Evolutionary conservation across 2,329 filamentous ascomycete genomes (phyloP), one percentile per base, ranked within the genome.

Genomic region (Aschersonia sp.): DNA sequence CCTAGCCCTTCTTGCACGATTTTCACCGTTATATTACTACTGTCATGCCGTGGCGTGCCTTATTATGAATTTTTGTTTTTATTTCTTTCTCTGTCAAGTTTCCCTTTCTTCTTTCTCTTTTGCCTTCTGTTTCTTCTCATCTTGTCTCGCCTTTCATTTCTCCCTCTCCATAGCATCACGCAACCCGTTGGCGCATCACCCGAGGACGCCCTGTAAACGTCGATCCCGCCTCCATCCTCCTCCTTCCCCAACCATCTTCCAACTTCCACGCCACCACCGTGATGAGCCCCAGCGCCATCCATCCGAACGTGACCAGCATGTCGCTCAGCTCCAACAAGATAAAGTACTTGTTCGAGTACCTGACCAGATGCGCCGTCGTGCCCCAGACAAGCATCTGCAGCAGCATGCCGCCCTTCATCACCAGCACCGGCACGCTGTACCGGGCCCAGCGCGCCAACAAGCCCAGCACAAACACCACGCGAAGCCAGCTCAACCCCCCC

Each of bases 301-400:
- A 54, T 35, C 46, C 51, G 40, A 51, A 49, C 40, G 56, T 58
- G 6, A 59, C 49, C 44, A 58, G 42, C 51, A 67, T 49, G 5
- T 63, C 64, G 49, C 60, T 61, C 51, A 65, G 55, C 58, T 69
- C 61, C 22, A 68, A 53, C 43, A 60, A 56, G 5, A 70, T 57
- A 49, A 63, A 68, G 46, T 68, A 63, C 39, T 54, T 58, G 42
- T 64, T 63, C 32, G 65, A 62, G 47, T 62, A 61, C 40, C 54
- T 52, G 11, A 66, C 54, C 30, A 67, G 30, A 14, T 57, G 52
- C 35, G 44, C 55, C 46, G 57, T 59, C 1, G 35, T 47, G 7
- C 43, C 52, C 47, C 49, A 44, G 4, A 49, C 14, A 8, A 55
- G 5, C 32, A 42, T 45, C 12, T 54, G 37, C 39, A 56, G 37